Evolutionary conservation across 257 asterid genomes (phyloP).

Genomic region (Datura wrightii): DNA sequence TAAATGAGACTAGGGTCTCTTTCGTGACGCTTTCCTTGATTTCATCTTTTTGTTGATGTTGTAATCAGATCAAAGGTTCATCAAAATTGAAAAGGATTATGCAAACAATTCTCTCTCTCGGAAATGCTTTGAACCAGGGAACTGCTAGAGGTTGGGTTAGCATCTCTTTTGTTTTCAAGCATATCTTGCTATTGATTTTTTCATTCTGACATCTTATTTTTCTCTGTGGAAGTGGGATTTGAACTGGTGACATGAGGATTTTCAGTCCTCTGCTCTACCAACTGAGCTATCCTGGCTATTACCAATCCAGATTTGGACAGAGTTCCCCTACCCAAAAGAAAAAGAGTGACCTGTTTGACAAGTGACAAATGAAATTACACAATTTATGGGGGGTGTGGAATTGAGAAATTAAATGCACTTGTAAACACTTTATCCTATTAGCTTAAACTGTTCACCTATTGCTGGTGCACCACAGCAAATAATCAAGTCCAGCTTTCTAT

Average conservation of each 20-base stretch:
- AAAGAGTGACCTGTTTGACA: background rate
- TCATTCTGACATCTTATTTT: background rate
- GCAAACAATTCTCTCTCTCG: conserved; percentile 96
- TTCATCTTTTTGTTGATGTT: conserved; percentile 32
- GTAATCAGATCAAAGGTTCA: conserved; percentile 85
- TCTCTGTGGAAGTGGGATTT: background rate
- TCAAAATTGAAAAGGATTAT: conserved; percentile 82
- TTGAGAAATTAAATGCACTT: conserved; percentile 8
- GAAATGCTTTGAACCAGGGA: conserved; percentile 97
- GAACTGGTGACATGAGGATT: no score
- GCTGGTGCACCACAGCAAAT: background rate
- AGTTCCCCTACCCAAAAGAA: conserved; percentile 8
- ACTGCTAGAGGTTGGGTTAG: conserved; percentile 83
- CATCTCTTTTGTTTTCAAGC: conserved; percentile 25
- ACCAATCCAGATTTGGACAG: background rate
- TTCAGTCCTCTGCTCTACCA: no score
- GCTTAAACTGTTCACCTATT: background rate
- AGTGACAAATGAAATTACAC: background rate
- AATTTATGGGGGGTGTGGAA: background rate
- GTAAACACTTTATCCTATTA: background rate
- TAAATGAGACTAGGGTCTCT: conserved; percentile 25
- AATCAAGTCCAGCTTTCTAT: conserved; percentile 18
- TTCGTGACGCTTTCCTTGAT: conserved; percentile 35
- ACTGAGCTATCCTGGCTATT: no score
- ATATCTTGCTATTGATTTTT: conserved; percentile 24